These are phyloP conservation scores for Murraya koenigii DNA, from an alignment of 345 rosid genomes.

Conservation along the genomic window DNA sequence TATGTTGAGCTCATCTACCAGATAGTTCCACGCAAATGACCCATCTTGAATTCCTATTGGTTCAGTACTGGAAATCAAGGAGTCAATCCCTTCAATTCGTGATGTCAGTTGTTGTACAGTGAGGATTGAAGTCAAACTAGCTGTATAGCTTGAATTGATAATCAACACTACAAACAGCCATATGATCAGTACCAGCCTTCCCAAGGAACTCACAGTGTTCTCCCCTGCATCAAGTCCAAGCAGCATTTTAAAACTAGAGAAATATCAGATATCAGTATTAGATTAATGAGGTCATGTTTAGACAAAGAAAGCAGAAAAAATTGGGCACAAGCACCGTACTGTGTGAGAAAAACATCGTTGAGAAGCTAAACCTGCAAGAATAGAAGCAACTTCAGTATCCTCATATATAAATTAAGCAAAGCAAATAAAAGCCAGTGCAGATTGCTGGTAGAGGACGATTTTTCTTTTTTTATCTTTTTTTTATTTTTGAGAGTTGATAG, in stretches of 20 bases:
- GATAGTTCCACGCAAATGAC: slow-evolving; percentile 73
- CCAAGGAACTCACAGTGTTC: slow-evolving; percentile 82
- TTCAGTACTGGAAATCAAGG: slow-evolving; percentile 55
- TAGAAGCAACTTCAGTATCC: slow-evolving; percentile 17
- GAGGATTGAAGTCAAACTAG: slow-evolving; percentile 92
- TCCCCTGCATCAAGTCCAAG: slow-evolving; percentile 56
- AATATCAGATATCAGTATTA: background rate
- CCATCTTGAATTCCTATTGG: slow-evolving; percentile 91
- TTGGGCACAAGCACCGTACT: slow-evolving; percentile 48
- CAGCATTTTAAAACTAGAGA: background rate
- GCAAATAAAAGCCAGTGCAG: background rate
- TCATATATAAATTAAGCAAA: background rate
- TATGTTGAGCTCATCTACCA: slow-evolving; percentile 77
- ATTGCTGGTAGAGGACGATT: background rate
- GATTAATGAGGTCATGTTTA: background rate
- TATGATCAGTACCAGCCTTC: slow-evolving; percentile 77
- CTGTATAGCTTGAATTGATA: slow-evolving; percentile 97
- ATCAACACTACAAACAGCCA: slow-evolving; percentile 93
- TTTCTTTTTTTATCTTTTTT: too few species aligned
- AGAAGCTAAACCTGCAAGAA: slow-evolving; percentile 96
- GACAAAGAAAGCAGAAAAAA: slow-evolving; percentile 2
- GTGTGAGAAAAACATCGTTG: slow-evolving; percentile 97
- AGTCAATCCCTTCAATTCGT: slow-evolving; percentile 75
- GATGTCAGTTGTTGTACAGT: slow-evolving; percentile 86
- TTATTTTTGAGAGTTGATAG: too few species aligned